Percentiles rank a stretch among this genome's conserved stretches.
phyloP scores from a whole-genome alignment of 352 stramenopile genomes.

The Halophytophthora batemanensis region DNA sequence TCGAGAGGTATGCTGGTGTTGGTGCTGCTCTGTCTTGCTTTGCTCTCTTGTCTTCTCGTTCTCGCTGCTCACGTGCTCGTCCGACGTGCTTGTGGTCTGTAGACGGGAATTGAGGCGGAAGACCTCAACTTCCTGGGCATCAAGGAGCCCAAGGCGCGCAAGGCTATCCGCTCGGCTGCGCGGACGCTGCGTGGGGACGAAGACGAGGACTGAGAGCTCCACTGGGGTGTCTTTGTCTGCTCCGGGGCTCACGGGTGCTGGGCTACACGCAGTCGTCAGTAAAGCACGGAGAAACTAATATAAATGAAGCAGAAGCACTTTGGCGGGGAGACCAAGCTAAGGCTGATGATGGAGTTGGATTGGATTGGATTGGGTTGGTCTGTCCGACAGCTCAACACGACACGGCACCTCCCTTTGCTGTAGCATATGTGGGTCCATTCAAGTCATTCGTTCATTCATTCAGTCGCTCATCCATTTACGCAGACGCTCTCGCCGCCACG shows the following conservation, averaged over 20 bases:
- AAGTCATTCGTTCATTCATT: too few relatives aligned
- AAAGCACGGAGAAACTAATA: not conserved
- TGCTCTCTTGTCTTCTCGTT: not conserved
- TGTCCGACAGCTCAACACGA: too few relatives aligned
- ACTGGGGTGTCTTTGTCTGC: slow-evolving; percentile 5
- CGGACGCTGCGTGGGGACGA: slow-evolving; percentile 49
- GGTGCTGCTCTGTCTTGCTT: not conserved
- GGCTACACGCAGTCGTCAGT: not conserved
- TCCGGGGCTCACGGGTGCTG: slow-evolving; percentile 17
- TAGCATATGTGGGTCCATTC: too few relatives aligned
- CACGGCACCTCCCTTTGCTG: too few relatives aligned
- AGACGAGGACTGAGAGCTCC: slow-evolving; percentile 17
- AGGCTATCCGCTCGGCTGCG: slow-evolving; percentile 58
- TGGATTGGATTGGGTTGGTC: too few relatives aligned
- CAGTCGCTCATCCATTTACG: too few relatives aligned
- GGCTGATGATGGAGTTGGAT: too few relatives aligned
- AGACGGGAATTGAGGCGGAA: slow-evolving; percentile 85
- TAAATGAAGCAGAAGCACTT: not conserved
- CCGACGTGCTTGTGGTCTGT: slow-evolving; percentile 1
- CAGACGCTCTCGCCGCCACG: too few relatives aligned
- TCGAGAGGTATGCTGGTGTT: slow-evolving; percentile 60
- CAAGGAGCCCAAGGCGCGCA: slow-evolving; percentile 57
- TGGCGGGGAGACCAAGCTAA: not conserved
- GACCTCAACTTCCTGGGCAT: slow-evolving; percentile 86
- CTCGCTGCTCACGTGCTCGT: slow-evolving; percentile 5